Percentiles rank a stretch among this genome's conserved stretches.
phyloP scores from a whole-genome alignment of 208 protist species.

The Wallacemonas sp. region DNA sequence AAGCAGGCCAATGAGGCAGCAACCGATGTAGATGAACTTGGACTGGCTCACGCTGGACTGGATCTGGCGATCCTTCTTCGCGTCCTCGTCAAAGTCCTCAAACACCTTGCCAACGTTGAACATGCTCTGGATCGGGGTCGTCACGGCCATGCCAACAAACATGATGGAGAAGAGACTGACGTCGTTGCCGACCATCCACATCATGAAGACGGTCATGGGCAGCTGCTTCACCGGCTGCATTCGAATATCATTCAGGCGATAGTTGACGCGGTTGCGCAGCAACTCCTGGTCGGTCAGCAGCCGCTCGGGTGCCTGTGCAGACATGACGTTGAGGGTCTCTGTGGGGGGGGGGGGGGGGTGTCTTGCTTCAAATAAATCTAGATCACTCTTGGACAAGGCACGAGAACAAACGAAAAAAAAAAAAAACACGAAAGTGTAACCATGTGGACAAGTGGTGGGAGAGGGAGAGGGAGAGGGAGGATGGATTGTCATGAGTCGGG shows the following conservation, averaged over 20 bases:
- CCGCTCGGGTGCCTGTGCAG: slow-evolving; percentile 10
- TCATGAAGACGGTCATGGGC: slow-evolving; percentile 85
- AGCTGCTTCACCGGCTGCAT: slow-evolving; percentile 78
- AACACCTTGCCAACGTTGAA: slow-evolving; percentile 51
- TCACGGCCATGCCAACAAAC: slow-evolving; percentile 88
- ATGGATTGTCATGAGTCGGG: too few relatives aligned
- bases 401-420: too few relatives aligned
- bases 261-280: slow-evolving; percentile 44
- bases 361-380: too few relatives aligned
- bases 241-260: slow-evolving; percentile 70
- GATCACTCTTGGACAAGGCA: too few relatives aligned
- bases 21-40: slow-evolving; percentile 82
- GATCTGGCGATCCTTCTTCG: slow-evolving; percentile 53
- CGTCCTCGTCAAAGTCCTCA: slow-evolving; percentile 69
- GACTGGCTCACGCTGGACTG: slow-evolving; percentile 48
- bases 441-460: too few relatives aligned
- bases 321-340: slow-evolving; percentile 15
- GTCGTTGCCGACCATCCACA: slow-evolving; percentile 91
- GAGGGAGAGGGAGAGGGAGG: too few relatives aligned
- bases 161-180: slow-evolving; percentile 91
- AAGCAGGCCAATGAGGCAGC: slow-evolving; percentile 65
- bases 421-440: too few relatives aligned
- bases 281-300: slow-evolving; percentile 60
- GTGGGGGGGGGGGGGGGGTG: too few relatives aligned
- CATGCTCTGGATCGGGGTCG: slow-evolving; percentile 75